These are phyloP conservation scores for Discostella stelligera DNA, from an alignment of 352 stramenopile species.

Conservation along the genomic window DNA sequence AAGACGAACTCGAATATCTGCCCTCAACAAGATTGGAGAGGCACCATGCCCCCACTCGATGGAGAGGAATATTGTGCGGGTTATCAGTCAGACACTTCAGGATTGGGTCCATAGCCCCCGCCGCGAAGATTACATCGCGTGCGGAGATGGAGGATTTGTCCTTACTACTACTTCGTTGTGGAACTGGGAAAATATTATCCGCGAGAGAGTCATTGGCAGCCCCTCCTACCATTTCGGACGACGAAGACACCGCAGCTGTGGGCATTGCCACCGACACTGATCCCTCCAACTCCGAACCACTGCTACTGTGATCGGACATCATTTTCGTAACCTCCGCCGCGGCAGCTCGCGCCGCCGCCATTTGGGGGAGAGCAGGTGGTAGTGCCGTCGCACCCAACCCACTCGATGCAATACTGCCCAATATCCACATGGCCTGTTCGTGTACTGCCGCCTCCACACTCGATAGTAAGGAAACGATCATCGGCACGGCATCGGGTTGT, in stretches of 20 bases:
- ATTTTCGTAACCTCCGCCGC: slow-evolving; percentile 17
- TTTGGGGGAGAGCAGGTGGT: background rate
- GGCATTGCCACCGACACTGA: slow-evolving; percentile 13
- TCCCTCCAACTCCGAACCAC: background rate
- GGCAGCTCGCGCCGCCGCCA: slow-evolving; percentile 1
- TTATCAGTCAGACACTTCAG: slow-evolving; percentile 65
- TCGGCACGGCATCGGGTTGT: slow-evolving; percentile 77
- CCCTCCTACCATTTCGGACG: background rate
- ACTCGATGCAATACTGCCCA: slow-evolving; percentile 72
- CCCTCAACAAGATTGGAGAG: slow-evolving; percentile 75
- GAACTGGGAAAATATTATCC: slow-evolving; percentile 4
- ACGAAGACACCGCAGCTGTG: background rate
- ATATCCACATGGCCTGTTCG: slow-evolving; percentile 80
- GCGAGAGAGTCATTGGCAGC: background rate
- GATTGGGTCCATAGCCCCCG: slow-evolving; percentile 68
- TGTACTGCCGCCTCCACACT: slow-evolving; percentile 63
- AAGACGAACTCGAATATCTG: slow-evolving; percentile 36
- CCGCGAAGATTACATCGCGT: slow-evolving; percentile 75
- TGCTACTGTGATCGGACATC: background rate
- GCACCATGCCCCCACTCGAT: slow-evolving; percentile 75
- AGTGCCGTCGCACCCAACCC: slow-evolving; percentile 44
- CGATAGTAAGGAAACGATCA: slow-evolving; percentile 67
- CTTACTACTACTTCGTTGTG: slow-evolving; percentile 17
- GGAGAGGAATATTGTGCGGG: slow-evolving; percentile 61
- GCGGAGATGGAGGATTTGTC: slow-evolving; percentile 66